phyloP scores from a whole-genome alignment of 1,284 basidiomycete genomes.

The Peniophora sp. region DNA sequence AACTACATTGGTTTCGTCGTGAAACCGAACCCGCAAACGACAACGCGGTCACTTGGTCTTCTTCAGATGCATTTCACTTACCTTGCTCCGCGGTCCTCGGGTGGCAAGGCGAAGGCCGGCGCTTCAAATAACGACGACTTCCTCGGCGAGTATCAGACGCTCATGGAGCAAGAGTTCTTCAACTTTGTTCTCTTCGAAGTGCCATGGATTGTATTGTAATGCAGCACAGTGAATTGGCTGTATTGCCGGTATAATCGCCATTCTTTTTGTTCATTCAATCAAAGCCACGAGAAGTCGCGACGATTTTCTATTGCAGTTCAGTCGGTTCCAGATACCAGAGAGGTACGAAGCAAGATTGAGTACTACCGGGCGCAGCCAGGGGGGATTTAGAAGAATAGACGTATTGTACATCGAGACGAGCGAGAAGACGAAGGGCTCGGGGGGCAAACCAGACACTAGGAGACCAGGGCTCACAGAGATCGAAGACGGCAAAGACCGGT shows the following conservation, averaged over 20 bases:
- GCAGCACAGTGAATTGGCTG: not conserved
- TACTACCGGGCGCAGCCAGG: too few relatives aligned
- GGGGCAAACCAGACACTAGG: not conserved
- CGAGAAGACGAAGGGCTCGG: not conserved
- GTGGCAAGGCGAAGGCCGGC: slow-evolving; percentile 28
- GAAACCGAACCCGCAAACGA: slow-evolving; percentile 86
- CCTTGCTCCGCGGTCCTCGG: slow-evolving; percentile 61
- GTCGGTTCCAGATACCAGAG: too few relatives aligned
- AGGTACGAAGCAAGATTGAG: too few relatives aligned
- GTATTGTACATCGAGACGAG: not conserved
- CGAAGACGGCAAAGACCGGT: not conserved
- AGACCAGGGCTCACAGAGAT: not conserved
- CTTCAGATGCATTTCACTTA: slow-evolving; percentile 79
- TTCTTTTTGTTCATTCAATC: too few relatives aligned
- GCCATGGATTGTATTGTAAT: slow-evolving; percentile 54
- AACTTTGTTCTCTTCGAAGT: slow-evolving; percentile 89
- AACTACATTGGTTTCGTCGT: slow-evolving; percentile 81
- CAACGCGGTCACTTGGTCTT: slow-evolving; percentile 71
- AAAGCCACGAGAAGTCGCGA: too few relatives aligned
- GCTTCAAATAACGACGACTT: slow-evolving; percentile 51
- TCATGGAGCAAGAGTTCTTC: slow-evolving; percentile 92
- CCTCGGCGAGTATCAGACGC: slow-evolving; percentile 80
- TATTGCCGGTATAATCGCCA: too few relatives aligned
- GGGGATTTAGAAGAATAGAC: not conserved
- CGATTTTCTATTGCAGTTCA: too few relatives aligned